Conservation (phyloP, 2,329 filamentous ascomycete species). For the Cercospora janseana region DNA sequence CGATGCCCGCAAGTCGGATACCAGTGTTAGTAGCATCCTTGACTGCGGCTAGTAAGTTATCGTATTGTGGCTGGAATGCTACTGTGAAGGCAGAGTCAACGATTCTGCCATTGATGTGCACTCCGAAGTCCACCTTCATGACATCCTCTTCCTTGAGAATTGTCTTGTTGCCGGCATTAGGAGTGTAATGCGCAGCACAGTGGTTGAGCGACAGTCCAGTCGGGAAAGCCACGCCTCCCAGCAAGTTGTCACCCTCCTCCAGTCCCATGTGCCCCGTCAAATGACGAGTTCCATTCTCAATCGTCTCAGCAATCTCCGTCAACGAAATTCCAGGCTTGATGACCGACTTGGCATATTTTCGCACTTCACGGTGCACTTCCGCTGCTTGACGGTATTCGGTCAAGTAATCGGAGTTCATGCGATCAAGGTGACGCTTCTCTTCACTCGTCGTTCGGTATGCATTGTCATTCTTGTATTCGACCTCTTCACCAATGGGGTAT, state of each 20-base stretch:
- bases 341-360: conserved; percentile 50
- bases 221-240: conserved; percentile 56
- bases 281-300: conserved; percentile 55
- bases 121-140: conserved; percentile 79
- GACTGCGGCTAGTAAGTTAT: conserved; percentile 70
- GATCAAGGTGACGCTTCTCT: conserved; percentile 47
- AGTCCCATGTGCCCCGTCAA: conserved; percentile 53
- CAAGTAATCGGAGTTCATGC: conserved; percentile 51
- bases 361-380: conserved; percentile 56
- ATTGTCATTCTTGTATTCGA: conserved; percentile 48
- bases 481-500: conserved; percentile 50
- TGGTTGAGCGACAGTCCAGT: conserved; percentile 56
- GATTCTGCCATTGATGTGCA: conserved; percentile 76
- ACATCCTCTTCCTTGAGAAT: conserved; percentile 72
- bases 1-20: conserved; percentile 54
- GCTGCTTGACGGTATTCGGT: conserved; percentile 57
- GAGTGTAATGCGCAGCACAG: conserved; percentile 56
- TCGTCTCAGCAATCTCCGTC: conserved; percentile 52
- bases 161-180: conserved; percentile 62
- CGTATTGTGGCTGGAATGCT: conserved; percentile 71
- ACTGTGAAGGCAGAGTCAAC: conserved; percentile 80
- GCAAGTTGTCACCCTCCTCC: conserved; percentile 51
- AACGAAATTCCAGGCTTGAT: conserved; percentile 53
- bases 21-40: conserved; percentile 69
- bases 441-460: conserved; percentile 48